Evolutionary conservation across 345 rosid species (phyloP).

Genomic region (Salix exigua): DNA sequence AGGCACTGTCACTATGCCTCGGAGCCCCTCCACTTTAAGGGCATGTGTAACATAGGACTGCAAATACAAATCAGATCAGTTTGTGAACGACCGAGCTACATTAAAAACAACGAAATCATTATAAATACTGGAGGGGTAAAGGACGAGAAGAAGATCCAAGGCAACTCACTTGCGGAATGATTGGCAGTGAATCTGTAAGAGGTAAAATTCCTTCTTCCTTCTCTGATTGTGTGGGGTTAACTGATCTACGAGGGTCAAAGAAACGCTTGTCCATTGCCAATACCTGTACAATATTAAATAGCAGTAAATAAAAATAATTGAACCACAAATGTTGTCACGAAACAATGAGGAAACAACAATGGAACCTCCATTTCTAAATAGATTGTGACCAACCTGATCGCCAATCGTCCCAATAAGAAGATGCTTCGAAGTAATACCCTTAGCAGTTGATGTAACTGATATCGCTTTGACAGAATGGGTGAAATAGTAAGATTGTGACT

Average conservation of each 20-base stretch:
- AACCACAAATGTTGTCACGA: neutral
- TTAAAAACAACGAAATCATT: neutral
- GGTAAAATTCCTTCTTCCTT: constrained; percentile 95
- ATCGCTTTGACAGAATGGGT: constrained; percentile 83
- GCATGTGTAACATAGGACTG: constrained; percentile 88
- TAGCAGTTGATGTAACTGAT: constrained; percentile 85
- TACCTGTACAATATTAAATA: constrained; percentile 40
- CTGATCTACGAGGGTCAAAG: constrained; percentile 86
- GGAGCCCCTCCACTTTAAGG: constrained; percentile 78
- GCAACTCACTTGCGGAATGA: constrained; percentile 77
- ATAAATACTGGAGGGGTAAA: neutral
- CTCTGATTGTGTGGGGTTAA: constrained; percentile 95
- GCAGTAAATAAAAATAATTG: neutral
- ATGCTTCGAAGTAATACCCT: constrained; percentile 98
- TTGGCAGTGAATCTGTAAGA: constrained; percentile 83
- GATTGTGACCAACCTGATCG: constrained; percentile 58
- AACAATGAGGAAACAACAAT: neutral
- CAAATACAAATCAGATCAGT: constrained; percentile 6
- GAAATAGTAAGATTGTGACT: constrained; percentile 92
- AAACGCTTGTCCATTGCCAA: constrained; percentile 89
- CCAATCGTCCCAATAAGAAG: constrained; percentile 92
- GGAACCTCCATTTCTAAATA: constrained; percentile 1
- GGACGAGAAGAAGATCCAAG: constrained; percentile 3
- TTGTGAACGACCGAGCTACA: neutral
- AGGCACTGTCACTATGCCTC: constrained; percentile 74